Base-by-base conservation (phyloP, 169 alveolate species). In the Eimeria maxima region DNA sequence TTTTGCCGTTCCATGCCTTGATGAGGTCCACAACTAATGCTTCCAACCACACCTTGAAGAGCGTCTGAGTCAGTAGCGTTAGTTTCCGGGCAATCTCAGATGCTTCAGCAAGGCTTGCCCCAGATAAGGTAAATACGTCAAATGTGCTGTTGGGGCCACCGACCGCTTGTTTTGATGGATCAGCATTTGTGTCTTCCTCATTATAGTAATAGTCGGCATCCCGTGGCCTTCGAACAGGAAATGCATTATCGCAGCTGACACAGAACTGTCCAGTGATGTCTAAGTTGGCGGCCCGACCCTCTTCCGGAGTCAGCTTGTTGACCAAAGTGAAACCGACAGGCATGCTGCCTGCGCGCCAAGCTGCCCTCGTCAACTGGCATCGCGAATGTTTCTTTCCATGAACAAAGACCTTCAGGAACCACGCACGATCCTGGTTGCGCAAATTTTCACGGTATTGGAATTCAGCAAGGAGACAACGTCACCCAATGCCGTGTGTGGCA, bases 321-420 rank as follows among this genome's bases (percentile, higher is more conserved):
- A 94, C 91, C 73, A 94, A 81, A 24, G 96, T 86, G 90, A 86
- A 94, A 38, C 96, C 96, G 11, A 78, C 38, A 44, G 96, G 96
- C 69, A 86, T 83, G 11, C 83, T 87, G 29, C 81, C 69, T 27
- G 96, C 96, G 13, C 95, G 88, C 96, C 96, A 94, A 38, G 93
- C 90, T 7, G 88, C 96, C 42, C 96, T 33, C 47, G 96, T 94
- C 95, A 94, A 76, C 95, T 94, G 96, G 50, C 94, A 94, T 44
- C 96, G 90, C 27, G 95, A 67, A 20, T 84, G 71, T 67, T 33
- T 65, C 50, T 86, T 94, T 53, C 95, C 95, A 47, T 81, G 93
- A 67, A 94, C 95, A 71, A 94, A 94, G 50, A 80, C 96, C 96
- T 94, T 90, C 84, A 69, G 53, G 95, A 89, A 71, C 53, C 94